Base-by-base conservation (phyloP, 805 yeast genomes). In the Candida bentonensis region DNA sequence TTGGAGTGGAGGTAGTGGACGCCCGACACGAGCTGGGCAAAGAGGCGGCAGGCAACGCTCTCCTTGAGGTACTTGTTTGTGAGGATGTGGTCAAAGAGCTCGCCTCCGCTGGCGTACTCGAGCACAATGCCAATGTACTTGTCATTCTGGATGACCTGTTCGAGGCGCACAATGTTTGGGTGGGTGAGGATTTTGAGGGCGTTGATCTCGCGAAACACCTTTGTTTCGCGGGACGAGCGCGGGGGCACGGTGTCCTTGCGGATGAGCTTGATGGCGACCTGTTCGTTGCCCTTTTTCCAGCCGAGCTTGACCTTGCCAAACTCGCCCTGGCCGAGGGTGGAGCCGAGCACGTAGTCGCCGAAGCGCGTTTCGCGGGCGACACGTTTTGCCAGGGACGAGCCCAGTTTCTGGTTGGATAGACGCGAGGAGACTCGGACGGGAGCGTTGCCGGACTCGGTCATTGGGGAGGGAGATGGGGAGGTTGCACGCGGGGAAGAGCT, bases 41-140 rank as follows among this genome's bases (percentile, higher is more conserved):
- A 92, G 44, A 92, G 62, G 46, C 84, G 71, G 56, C 94, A 82
- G 1, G 97, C 96, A 46, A 76, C 73, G 22, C 81, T 70, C 57
- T 92, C 98, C 58, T 89, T 89, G 47, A 92, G 70, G 59, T 82
- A 79, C 57, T 89, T 78, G 59, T 88, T 86, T 51, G 79, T 82
- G 47, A 87, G 73, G 47, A 92, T 92, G 60, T 88, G 84, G 60
- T 88, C 95, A 58, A 92, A 92, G 49, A 92, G 74, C 62, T 92
- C 98, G 44, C 98, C 98, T 13, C 97, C 97, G 2, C 94, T 82
- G 1, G 97, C 97, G 63, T 89, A 92, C 57, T 92, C 97, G 46
- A 92, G 70, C 2, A 92, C 97, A 22, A 92, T 92, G 21, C 98
- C 98, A 48, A 92, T 88, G 62, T 92, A 89, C 58, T 85, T 84